Evolutionary conservation across 2,329 filamentous ascomycete species (phyloP), one percentile per base, ranked within the genome.

Genomic region (Lachnellula subtilissima): DNA sequence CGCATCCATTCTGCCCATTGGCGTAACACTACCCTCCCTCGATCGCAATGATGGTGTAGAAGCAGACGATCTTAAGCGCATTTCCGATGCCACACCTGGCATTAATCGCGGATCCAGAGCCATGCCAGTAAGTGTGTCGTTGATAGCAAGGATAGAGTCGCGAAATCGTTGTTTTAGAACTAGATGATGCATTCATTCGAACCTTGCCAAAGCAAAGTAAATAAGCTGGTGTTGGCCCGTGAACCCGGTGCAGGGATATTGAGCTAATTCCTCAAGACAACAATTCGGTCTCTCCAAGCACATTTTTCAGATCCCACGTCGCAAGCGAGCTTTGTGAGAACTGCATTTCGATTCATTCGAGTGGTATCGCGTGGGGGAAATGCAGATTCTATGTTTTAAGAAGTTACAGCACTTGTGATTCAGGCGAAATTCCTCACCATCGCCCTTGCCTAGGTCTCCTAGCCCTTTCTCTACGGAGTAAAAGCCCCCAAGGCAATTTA

Each of bases 41-140:
- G 87, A 87, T 59, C 89, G 82, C 66, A 93, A 75, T 25, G 88
- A 91, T 37, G 89, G 89, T 56, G 87, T 92, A 53, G 89, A 92
- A 49, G 89, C 89, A 54, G 83, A 86, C 19, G 88, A 91, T 66
- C 75, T 77, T 57, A 82, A 68, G 66, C 68, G 67, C 63, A 67
- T 59, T 57, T 67, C 66, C 49, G 69, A 64, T 55, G 72, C 68
- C 62, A 73, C 65, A 53, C 75, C 68, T 51, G 76, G 75, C 73
- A 81, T 76, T 55, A 78, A 67, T 65, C 76, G 69, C 14, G 74
- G 70, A 60, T 73, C 72, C 53, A 73, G 47, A 59, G 73, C 69
- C 65, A 77, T 76, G 56, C 67, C 71, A 67, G 71, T 67, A 46
- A 74, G 64, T 15, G 61, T 69, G 47, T 73, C 64, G 47, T 67